Conservation (phyloP, 352 stramenopile species). For the Pythium oligandrum region DNA sequence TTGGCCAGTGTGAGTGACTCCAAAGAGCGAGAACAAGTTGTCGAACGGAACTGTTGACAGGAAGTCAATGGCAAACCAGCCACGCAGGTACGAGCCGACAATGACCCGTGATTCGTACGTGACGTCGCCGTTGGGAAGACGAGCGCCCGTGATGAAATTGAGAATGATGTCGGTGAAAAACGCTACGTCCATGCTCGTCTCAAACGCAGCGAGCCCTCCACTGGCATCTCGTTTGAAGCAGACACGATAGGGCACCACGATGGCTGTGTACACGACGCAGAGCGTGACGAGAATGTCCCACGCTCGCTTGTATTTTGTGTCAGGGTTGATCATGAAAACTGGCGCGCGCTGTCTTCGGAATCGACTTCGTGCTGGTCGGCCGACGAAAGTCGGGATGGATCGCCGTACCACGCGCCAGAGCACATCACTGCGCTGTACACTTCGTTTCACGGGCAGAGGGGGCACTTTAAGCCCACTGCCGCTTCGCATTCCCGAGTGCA, state of each 20-base stretch:
- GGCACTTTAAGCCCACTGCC: too few species aligned
- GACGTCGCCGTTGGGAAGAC: slow-evolving; percentile 55
- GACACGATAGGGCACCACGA: slow-evolving; percentile 70
- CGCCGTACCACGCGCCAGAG: slow-evolving; percentile 53
- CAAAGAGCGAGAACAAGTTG: slow-evolving; percentile 34
- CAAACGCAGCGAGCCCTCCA: slow-evolving; percentile 38
- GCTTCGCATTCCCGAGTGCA: too few species aligned
- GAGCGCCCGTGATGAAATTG: slow-evolving; percentile 77
- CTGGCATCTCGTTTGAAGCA: slow-evolving; percentile 65
- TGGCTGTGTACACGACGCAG: slow-evolving; percentile 75
- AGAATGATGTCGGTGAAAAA: slow-evolving; percentile 75
- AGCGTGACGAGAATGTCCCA: slow-evolving; percentile 64
- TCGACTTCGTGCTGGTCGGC: slow-evolving; percentile 23
- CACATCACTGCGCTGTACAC: slow-evolving; percentile 25
- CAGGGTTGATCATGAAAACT: slow-evolving; percentile 57
- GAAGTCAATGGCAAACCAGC: slow-evolving; percentile 81
- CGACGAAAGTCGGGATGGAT: slow-evolving; percentile 46
- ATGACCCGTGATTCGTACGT: slow-evolving; percentile 50
- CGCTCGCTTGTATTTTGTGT: slow-evolving; percentile 42
- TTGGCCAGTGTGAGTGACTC: slow-evolving; percentile 7
- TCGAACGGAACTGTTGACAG: slow-evolving; percentile 85
- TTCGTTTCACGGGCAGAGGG: not conserved
- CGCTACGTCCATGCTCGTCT: slow-evolving; percentile 58
- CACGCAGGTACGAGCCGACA: slow-evolving; percentile 51
- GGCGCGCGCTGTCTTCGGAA: slow-evolving; percentile 26